These are phyloP conservation scores for Arabis hirsuta DNA, from an alignment of 345 rosid genomes.

Conservation along the genomic window DNA sequence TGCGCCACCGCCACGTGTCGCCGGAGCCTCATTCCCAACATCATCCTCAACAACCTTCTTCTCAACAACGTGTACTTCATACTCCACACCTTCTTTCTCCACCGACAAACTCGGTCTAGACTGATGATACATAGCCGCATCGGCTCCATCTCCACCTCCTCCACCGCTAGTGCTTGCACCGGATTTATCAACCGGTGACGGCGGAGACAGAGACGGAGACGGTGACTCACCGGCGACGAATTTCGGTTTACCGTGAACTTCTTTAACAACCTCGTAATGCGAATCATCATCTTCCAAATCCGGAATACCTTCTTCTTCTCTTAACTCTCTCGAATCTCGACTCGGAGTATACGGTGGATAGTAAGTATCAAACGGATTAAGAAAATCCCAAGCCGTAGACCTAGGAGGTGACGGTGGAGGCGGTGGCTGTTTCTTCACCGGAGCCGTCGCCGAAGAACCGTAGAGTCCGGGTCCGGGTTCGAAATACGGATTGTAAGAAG, in stretches of 20 bases:
- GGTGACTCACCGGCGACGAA: conserved; percentile 30
- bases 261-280: conserved; percentile 69
- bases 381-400: conserved; percentile 77
- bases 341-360: conserved; percentile 59
- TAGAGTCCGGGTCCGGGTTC: conserved; percentile 49
- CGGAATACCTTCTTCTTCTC: conserved; percentile 96
- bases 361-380: conserved; percentile 69
- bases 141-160: conserved; percentile 30
- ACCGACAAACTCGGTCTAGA: conserved; percentile 46
- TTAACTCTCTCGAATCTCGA: conserved; percentile 71
- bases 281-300: conserved; percentile 87
- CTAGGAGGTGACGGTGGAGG: conserved; percentile 84
- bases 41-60: conserved; percentile 73
- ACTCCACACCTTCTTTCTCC: conserved; percentile 58
- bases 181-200: conserved; percentile 33
- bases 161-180: conserved; percentile 36
- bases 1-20: conserved; percentile 35
- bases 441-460: conserved; percentile 40
- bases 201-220: conserved; percentile 26
- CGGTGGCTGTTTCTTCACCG: conserved; percentile 66
- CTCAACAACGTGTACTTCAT: conserved; percentile 83
- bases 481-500: conserved; percentile 37
- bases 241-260: conserved; percentile 60
- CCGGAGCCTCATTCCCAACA: conserved; percentile 35
- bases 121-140: conserved; percentile 43